These are phyloP conservation scores for Trichoderma aggressivum DNA, from an alignment of 2,329 filamentous ascomycete genomes.

Conservation along the genomic window DNA sequence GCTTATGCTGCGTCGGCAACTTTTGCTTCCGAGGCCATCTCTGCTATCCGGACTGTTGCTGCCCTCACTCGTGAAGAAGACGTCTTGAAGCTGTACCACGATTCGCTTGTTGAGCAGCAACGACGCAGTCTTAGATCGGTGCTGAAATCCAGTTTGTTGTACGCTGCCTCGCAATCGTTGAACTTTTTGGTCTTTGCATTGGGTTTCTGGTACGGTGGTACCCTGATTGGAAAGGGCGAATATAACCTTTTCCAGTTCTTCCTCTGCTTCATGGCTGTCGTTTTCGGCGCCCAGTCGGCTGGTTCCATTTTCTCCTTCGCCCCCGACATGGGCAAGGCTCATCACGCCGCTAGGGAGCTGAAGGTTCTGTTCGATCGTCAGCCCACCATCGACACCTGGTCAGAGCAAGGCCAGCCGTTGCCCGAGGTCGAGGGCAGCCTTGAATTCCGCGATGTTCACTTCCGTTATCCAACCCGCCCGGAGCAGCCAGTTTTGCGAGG, in stretches of 20 bases:
- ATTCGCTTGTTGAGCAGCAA: slow-evolving; percentile 63
- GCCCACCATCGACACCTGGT: slow-evolving; percentile 81
- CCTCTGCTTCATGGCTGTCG: slow-evolving; percentile 79
- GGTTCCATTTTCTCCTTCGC: slow-evolving; percentile 87
- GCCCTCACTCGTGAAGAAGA: slow-evolving; percentile 83
- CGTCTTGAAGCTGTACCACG: slow-evolving; percentile 69
- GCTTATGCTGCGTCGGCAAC: slow-evolving; percentile 78
- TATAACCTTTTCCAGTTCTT: slow-evolving; percentile 88
- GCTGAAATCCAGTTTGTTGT: slow-evolving; percentile 72
- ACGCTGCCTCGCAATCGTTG: slow-evolving; percentile 79
- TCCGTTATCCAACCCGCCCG: slow-evolving; percentile 86
- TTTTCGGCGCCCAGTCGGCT: slow-evolving; percentile 90
- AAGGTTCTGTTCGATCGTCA: slow-evolving; percentile 80
- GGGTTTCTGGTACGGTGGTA: slow-evolving; percentile 90
- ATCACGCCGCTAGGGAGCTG: slow-evolving; percentile 75
- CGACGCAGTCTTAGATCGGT: slow-evolving; percentile 68
- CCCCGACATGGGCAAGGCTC: slow-evolving; percentile 90
- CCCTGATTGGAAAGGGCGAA: slow-evolving; percentile 66
- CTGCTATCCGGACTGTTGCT: slow-evolving; percentile 89
- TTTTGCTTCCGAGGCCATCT: slow-evolving; percentile 90
- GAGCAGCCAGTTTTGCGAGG: slow-evolving; percentile 88
- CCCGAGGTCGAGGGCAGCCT: slow-evolving; percentile 69
- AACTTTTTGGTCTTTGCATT: slow-evolving; percentile 81
- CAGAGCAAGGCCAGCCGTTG: slow-evolving; percentile 62
- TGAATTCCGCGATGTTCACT: slow-evolving; percentile 90